phyloP scores from a whole-genome alignment of 768 basidiomycete species.

The Suillus subalutaceus region DNA sequence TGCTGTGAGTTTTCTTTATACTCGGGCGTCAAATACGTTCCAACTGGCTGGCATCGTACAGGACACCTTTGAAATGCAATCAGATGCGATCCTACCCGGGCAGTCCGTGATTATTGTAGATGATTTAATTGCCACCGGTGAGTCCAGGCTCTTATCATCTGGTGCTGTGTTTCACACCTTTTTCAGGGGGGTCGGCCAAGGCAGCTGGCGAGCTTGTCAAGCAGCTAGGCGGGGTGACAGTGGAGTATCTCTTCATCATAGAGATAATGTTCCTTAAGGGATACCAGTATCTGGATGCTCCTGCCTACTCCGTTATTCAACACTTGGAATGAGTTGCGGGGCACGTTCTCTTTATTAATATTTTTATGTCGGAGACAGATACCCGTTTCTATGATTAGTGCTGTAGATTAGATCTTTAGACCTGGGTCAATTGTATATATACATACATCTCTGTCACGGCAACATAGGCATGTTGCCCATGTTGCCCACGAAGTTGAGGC shows the following conservation, averaged over 20 bases:
- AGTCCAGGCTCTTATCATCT: constrained; percentile 18
- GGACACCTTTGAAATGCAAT: constrained; percentile 98
- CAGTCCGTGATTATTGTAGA: constrained; percentile 89
- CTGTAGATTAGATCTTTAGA: not conserved
- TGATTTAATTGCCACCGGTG: constrained; percentile 95
- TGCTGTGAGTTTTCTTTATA: constrained; percentile 46
- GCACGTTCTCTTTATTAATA: constrained; percentile 26
- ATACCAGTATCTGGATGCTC: constrained; percentile 77
- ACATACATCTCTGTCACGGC: not conserved
- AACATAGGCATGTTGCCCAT: not conserved
- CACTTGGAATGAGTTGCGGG: constrained; percentile 49
- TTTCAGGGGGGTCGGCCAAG: constrained; percentile 85
- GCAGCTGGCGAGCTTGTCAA: constrained; percentile 90
- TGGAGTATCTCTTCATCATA: constrained; percentile 95
- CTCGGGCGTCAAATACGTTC: constrained; percentile 3
- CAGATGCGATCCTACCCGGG: constrained; percentile 78
- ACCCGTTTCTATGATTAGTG: constrained; percentile 4
- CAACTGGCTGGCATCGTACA: constrained; percentile 31
- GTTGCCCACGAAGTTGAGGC: not conserved
- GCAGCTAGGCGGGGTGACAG: constrained; percentile 78
- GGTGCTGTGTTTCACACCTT: constrained; percentile 6
- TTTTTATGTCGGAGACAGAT: constrained; percentile 14
- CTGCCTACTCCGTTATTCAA: constrained; percentile 87
- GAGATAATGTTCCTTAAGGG: constrained; percentile 80
- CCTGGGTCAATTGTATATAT: not conserved